These are phyloP conservation scores for Tubosaeta sp. DNA, from an alignment of 768 basidiomycete genomes.

Conservation along the genomic window DNA sequence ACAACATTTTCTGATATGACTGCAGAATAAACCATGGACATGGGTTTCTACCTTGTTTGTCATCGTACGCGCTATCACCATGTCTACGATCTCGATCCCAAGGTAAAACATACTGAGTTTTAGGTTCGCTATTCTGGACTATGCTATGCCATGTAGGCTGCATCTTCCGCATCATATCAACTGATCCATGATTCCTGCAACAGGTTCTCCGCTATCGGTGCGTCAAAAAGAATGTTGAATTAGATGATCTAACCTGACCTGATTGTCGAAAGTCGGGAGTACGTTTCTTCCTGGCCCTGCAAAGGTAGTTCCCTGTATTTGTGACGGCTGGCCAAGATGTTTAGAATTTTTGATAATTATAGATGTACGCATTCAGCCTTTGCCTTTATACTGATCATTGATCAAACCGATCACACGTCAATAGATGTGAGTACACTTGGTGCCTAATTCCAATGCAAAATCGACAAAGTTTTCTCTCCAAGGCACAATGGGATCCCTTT, in stretches of 20 bases:
- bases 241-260: background rate
- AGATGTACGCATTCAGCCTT: background rate
- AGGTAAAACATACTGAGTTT: background rate
- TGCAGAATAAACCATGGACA: background rate
- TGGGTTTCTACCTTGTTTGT: background rate
- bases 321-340: background rate
- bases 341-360: background rate
- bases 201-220: background rate
- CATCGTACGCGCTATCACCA: background rate
- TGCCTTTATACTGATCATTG: background rate
- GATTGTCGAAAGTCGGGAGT: background rate
- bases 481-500: background rate
- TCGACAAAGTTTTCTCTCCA: background rate
- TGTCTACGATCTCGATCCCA: background rate
- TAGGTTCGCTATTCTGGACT: constrained; percentile 2
- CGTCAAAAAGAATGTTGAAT: background rate
- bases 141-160: background rate
- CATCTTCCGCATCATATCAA: too few relatives aligned
- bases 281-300: background rate
- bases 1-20: background rate
- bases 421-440: background rate
- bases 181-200: background rate
- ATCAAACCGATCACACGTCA: background rate
- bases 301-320: background rate
- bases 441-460: background rate